Conservation (phyloP, 805 yeast genomes). For the Ogataea corticis region DNA sequence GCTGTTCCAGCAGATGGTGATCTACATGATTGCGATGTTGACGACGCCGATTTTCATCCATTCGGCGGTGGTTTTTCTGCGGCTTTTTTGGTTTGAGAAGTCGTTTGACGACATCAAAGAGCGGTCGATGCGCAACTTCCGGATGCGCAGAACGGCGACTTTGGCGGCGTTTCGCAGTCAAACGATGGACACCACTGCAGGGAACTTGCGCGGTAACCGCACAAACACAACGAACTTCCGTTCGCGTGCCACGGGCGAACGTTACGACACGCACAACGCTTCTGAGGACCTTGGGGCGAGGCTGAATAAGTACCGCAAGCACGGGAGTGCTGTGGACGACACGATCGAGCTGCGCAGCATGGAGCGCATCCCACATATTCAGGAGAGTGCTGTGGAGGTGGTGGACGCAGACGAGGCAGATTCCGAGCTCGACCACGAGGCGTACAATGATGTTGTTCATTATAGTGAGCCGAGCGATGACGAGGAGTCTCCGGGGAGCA, state of each 20-base stretch:
- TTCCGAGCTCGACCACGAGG: slow-evolving; percentile 2
- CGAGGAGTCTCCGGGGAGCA: slow-evolving; percentile 5
- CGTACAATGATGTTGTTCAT: slow-evolving; percentile 29
- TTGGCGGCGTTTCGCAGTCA: slow-evolving; percentile 48
- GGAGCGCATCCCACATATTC: neutral
- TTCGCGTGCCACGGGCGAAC: neutral
- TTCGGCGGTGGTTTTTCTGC: slow-evolving; percentile 68
- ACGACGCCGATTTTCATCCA: slow-evolving; percentile 91
- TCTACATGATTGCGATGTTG: slow-evolving; percentile 61
- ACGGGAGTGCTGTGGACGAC: neutral
- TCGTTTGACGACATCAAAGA: slow-evolving; percentile 80
- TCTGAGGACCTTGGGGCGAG: slow-evolving; percentile 32
- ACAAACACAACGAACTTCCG: slow-evolving; percentile 6
- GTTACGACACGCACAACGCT: slow-evolving; percentile 33
- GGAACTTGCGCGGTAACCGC: slow-evolving; percentile 10
- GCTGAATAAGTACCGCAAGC: slow-evolving; percentile 19
- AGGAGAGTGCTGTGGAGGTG: no score
- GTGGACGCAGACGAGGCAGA: slow-evolving; percentile 5
- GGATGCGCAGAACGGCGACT: slow-evolving; percentile 80
- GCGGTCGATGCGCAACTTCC: slow-evolving; percentile 73
- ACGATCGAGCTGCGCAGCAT: slow-evolving; percentile 15
- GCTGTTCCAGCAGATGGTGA: slow-evolving; percentile 76
- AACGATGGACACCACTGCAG: slow-evolving; percentile 27
- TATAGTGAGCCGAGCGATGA: slow-evolving; percentile 46
- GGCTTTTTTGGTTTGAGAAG: slow-evolving; percentile 88